Evolutionary conservation across 2,329 filamentous ascomycete genomes (phyloP).

Genomic region (Apiospora aurea): DNA sequence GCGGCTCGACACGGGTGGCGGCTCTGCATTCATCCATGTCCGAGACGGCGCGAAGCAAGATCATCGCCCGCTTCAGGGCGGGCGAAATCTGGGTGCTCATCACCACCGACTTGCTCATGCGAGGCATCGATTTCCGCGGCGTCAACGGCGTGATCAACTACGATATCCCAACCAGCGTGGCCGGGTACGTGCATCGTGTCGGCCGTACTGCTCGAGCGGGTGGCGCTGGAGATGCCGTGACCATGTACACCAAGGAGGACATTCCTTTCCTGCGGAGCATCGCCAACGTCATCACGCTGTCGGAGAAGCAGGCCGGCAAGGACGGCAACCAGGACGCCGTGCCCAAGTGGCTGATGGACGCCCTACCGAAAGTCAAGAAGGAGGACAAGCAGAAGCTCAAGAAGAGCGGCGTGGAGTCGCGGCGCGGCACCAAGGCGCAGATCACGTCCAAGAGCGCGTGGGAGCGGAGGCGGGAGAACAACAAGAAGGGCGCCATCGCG

Average conservation of each 20-base stretch:
- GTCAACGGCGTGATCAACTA: constrained; percentile 98
- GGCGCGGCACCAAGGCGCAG: constrained; percentile 60
- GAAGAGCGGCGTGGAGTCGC: constrained; percentile 77
- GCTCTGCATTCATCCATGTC: constrained; percentile 89
- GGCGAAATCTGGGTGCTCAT: constrained; percentile 97
- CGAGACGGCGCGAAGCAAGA: constrained; percentile 74
- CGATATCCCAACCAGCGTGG: constrained; percentile 90
- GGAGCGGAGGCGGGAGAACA: constrained; percentile 73
- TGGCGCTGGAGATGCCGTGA: constrained; percentile 87
- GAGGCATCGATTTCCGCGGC: constrained; percentile 93
- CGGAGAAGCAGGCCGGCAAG: constrained; percentile 73
- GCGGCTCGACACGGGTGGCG: constrained; percentile 83
- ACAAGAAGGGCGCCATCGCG: constrained; percentile 67
- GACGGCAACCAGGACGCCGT: constrained; percentile 64
- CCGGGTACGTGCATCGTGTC: constrained; percentile 91
- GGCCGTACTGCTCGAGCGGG: constrained; percentile 91
- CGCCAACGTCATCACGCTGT: constrained; percentile 88
- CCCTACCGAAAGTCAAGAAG: constrained; percentile 84
- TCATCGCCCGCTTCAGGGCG: constrained; percentile 89
- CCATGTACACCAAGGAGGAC: constrained; percentile 95
- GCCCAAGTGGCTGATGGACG: constrained; percentile 87
- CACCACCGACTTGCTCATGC: constrained; percentile 90
- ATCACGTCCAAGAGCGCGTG: constrained; percentile 87
- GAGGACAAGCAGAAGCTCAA: constrained; percentile 84
- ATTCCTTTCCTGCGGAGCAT: constrained; percentile 88